phyloP scores from a whole-genome alignment of 345 rosid species.

The Camelina neglecta region DNA sequence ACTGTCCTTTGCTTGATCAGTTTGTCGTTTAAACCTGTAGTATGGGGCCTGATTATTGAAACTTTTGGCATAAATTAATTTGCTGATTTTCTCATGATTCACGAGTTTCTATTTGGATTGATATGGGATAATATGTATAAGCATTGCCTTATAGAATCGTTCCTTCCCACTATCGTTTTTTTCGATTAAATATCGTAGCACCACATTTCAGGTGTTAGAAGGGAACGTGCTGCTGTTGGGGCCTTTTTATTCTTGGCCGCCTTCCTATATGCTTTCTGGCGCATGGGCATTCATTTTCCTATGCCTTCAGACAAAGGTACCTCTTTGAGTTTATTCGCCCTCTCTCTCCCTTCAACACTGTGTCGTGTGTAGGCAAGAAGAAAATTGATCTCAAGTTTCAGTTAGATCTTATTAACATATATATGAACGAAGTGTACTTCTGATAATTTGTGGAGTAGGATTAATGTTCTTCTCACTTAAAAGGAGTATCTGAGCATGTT shows the following conservation, averaged over 20 bases:
- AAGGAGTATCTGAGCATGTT: conserved; percentile 19
- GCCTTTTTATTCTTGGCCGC: conserved; percentile 87
- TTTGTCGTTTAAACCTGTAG: neutral
- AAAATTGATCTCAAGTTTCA: neutral
- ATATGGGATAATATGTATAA: conserved; percentile 16
- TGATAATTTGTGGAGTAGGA: neutral
- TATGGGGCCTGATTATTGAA: neutral
- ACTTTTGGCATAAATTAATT: neutral
- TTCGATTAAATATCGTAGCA: neutral
- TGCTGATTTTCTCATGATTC: neutral
- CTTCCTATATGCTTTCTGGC: conserved; percentile 97
- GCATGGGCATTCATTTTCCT: conserved; percentile 98
- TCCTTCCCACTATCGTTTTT: neutral
- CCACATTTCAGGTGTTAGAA: conserved; percentile 69
- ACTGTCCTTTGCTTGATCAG: conserved; percentile 4
- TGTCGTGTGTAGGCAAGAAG: conserved; percentile 5
- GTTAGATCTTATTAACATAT: neutral
- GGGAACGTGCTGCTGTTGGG: conserved; percentile 89
- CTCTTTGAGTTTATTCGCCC: conserved; percentile 23
- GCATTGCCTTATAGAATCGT: neutral
- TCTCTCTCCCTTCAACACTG: conserved; percentile 12
- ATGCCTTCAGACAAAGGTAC: conserved; percentile 97
- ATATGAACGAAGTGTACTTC: neutral
- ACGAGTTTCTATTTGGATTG: neutral
- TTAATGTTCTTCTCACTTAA: neutral